Evolutionary conservation across 768 basidiomycete species (phyloP), one percentile per base, ranked within the genome.

Genomic region (Agrocybe praecox): DNA sequence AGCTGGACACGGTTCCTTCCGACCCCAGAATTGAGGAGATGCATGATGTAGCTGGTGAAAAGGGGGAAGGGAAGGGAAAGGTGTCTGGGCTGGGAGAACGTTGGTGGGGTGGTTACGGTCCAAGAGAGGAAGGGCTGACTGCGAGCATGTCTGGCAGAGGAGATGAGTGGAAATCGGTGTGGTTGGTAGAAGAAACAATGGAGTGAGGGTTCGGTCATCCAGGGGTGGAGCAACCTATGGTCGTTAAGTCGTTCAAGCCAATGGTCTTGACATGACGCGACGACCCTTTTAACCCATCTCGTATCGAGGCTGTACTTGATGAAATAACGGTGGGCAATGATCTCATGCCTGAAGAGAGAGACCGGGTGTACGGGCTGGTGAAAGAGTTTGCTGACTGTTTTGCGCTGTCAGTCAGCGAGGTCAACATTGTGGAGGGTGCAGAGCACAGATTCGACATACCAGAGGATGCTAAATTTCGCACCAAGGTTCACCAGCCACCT

Each of bases 301-400:
- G 70, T 0, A 65, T 73, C 0, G 50, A 29, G 2, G 45, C 56
- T 11, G 59, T 75, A 0, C 18, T 69, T 19, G 1, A n/a, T 32
- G 42, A 60, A 42, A 62, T 72, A 2, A 54, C 48, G 1, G 61
- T 74, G 14, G 75, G 74, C 1, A 21, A 44, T 0, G 74, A 79
- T 46, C 46, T 78, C 0, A 63, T 64, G 0, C 15, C 29, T 1
- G 55, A 52, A 0, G 53, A 80, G 45, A 46, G 58, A 1, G 11
- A 14, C 11, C 34, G 51, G n/a, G 67, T 74, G 0, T 19, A 43
- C 1, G 46, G 22, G 0, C 46, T 77, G 3, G 32, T 80, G 0
- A 22, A 1, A 0, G 56, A 69, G 32, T 76, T 63, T 52, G 74
- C 78, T 0, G 77, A 79, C 54, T 65, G 67, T 24, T 81, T 77